Evolutionary conservation across 208 protist genomes (phyloP).

Genomic region (Trypanosoma rangeli): DNA sequence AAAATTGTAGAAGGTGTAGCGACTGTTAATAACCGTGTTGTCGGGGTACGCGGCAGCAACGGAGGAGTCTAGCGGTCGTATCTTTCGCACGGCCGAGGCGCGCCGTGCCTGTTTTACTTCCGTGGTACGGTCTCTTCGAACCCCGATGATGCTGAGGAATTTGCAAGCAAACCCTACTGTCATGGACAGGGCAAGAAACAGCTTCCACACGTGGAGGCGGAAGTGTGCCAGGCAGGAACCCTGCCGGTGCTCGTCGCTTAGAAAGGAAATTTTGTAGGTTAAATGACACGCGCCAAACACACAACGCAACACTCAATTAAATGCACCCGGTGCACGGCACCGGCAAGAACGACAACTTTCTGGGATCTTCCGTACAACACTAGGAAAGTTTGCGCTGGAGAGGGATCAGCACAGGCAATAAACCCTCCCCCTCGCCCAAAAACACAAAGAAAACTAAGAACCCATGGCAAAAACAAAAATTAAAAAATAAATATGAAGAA

Average conservation of each 20-base stretch:
- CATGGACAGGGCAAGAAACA: not conserved
- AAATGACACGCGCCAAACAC: not conserved
- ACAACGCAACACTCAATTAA: not conserved
- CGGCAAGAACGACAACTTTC: not conserved
- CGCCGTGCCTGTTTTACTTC: not conserved
- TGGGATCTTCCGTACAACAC: not conserved
- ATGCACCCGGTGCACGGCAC: not conserved
- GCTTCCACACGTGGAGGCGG: constrained; percentile 8
- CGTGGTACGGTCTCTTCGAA: not conserved
- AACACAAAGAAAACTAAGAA: too few relatives aligned
- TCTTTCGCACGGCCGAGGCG: constrained; percentile 32
- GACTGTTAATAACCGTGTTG: constrained; percentile 92
- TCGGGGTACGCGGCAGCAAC: constrained; percentile 46
- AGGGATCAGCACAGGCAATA: too few relatives aligned
- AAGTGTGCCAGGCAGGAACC: not conserved
- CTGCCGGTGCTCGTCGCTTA: not conserved
- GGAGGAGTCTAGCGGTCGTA: constrained; percentile 42
- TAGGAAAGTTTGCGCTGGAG: too few relatives aligned
- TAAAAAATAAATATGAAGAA: too few relatives aligned
- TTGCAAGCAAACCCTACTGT: not conserved
- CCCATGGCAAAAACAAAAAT: too few relatives aligned
- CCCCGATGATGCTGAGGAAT: constrained; percentile 1
- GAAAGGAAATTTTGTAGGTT: not conserved
- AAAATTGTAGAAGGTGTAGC: constrained; percentile 95
- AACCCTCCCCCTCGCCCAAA: too few relatives aligned